Conservation (phyloP, 2,329 filamentous ascomycete species). For the Diaporthe eres region DNA sequence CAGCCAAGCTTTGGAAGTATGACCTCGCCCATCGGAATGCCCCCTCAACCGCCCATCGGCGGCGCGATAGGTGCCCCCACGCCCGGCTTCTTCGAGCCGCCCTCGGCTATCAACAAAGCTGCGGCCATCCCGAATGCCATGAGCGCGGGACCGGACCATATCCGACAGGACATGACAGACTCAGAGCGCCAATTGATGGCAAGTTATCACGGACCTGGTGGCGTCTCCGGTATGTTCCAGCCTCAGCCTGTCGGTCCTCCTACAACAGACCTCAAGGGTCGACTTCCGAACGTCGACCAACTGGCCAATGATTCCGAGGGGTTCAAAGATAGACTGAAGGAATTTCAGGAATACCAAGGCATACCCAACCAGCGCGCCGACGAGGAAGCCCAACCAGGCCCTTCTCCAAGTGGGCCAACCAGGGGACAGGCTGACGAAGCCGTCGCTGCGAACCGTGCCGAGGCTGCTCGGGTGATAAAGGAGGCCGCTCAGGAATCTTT, state of each 20-base stretch:
- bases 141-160: conserved; percentile 64
- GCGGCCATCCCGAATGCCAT: conserved; percentile 57
- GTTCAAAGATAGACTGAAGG: conserved; percentile 80
- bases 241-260: conserved; percentile 57
- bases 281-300: conserved; percentile 65
- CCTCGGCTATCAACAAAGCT: conserved; percentile 57
- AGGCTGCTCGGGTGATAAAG: conserved; percentile 40
- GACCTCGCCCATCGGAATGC: conserved; percentile 81
- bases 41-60: conserved; percentile 66
- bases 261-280: conserved; percentile 55
- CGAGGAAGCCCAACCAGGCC: conserved; percentile 51
- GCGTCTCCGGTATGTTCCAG: conserved; percentile 51
- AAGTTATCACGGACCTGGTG: conserved; percentile 53
- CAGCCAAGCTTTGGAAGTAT: conserved; percentile 98
- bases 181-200: conserved; percentile 68
- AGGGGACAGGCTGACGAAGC: conserved; percentile 41
- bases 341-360: conserved; percentile 86
- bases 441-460: conserved; percentile 33
- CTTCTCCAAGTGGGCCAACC: conserved; percentile 42
- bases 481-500: conserved; percentile 43
- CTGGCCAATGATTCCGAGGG: conserved; percentile 69
- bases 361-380: conserved; percentile 65
- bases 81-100: conserved; percentile 78
- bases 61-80: conserved; percentile 67
- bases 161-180: conserved; percentile 76